phyloP scores from a whole-genome alignment of 768 basidiomycete species.

The Suillus americanus region DNA sequence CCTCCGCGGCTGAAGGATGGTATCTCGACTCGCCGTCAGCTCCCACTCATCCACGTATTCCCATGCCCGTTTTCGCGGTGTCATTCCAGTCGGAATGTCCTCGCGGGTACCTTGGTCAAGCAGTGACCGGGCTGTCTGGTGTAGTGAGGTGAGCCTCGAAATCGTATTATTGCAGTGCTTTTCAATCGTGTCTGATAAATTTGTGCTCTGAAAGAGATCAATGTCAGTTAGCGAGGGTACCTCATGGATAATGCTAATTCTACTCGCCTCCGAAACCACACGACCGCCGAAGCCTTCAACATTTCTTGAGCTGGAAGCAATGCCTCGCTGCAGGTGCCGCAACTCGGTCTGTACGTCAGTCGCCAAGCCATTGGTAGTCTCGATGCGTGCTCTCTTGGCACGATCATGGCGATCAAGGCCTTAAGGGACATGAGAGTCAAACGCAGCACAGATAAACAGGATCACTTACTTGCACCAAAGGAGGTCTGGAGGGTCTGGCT shows the following conservation, averaged over 20 bases:
- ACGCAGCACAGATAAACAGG: conserved; percentile 9
- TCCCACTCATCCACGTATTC: conserved; percentile 72
- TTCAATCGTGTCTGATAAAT: conserved; percentile 39
- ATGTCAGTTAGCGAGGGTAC: neutral
- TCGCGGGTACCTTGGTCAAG: conserved; percentile 57
- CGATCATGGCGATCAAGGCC: conserved; percentile 62
- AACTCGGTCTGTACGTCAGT: conserved; percentile 53
- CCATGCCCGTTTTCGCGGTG: conserved; percentile 76
- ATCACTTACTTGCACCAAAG: conserved; percentile 27
- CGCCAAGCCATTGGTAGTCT: conserved; percentile 51
- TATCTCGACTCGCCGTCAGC: conserved; percentile 61
- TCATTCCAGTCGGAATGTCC: conserved; percentile 68
- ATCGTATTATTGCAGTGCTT: conserved; percentile 43
- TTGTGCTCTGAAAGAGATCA: conserved; percentile 37
- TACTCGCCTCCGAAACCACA: conserved; percentile 54
- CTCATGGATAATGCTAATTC: neutral
- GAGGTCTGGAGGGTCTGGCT: conserved; percentile 43
- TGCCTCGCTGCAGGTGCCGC: conserved; percentile 47
- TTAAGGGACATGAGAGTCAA: conserved; percentile 18
- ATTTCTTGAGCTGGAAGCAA: conserved; percentile 50
- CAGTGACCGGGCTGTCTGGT: conserved; percentile 50
- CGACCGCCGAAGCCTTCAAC: conserved; percentile 42
- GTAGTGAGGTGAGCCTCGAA: conserved; percentile 47
- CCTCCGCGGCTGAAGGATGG: conserved; percentile 55
- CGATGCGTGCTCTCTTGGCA: conserved; percentile 68